Evolutionary conservation across 148 eudicot genomes (phyloP).

Genomic region (Rhododendron simsii): DNA sequence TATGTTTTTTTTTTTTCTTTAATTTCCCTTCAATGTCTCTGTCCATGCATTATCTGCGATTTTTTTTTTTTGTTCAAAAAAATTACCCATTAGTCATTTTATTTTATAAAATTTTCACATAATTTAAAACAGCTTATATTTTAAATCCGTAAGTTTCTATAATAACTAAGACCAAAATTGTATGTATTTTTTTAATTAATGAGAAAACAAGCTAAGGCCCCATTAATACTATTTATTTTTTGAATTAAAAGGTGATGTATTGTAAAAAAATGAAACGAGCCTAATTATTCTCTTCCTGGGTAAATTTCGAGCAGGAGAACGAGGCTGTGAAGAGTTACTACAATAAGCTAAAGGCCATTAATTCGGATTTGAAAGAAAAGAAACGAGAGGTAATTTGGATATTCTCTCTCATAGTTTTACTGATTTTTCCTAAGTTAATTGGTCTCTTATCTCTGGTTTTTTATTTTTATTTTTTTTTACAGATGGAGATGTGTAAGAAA

Average conservation of each 20-base stretch:
- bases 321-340: conserved; percentile 20
- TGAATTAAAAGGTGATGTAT: too few relatives aligned
- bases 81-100: too few relatives aligned
- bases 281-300: neutral
- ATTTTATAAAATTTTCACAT: too few relatives aligned
- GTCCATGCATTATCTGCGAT: neutral
- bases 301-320: conserved; percentile 19
- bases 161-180: too few relatives aligned
- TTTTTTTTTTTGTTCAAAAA: too few relatives aligned
- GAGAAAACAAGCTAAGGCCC: neutral
- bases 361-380: conserved; percentile 20
- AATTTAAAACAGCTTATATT: too few relatives aligned
- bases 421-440: neutral
- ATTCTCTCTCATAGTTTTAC: neutral
- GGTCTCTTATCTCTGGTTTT: neutral
- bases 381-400: conserved; percentile 17
- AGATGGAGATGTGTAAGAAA: neutral
- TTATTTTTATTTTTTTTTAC: neutral
- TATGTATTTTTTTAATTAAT: too few relatives aligned
- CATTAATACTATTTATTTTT: too few relatives aligned
- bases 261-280: too few relatives aligned
- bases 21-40: neutral
- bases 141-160: too few relatives aligned
- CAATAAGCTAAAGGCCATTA: conserved; percentile 4
- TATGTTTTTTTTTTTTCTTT: too few relatives aligned